Conservation (phyloP, 805 yeast species). For the Candida hispaniensis region DNA sequence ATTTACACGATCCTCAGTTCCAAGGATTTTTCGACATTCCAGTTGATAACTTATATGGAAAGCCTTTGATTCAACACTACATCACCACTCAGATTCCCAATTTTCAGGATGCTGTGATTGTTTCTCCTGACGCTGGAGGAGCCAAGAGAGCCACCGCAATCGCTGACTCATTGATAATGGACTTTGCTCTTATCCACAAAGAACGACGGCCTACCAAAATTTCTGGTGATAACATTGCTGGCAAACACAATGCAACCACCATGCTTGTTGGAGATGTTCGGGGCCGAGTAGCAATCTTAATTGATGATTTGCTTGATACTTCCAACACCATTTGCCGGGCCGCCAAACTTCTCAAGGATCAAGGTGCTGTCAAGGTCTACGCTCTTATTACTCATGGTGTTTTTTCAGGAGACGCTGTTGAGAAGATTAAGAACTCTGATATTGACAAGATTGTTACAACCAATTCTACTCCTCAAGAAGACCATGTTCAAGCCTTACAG, state of each 20-base stretch:
- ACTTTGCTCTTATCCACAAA: slow-evolving; percentile 91
- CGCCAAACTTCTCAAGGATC: slow-evolving; percentile 81
- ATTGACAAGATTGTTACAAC: slow-evolving; percentile 84
- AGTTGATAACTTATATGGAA: slow-evolving; percentile 84
- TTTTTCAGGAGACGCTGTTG: slow-evolving; percentile 83
- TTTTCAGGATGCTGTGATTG: slow-evolving; percentile 75
- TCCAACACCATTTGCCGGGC: slow-evolving; percentile 87
- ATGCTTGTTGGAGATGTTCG: slow-evolving; percentile 95
- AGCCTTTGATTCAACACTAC: slow-evolving; percentile 78
- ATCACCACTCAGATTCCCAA: slow-evolving; percentile 68
- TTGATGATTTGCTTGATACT: slow-evolving; percentile 92
- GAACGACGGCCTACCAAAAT: slow-evolving; percentile 49
- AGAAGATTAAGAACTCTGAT: slow-evolving; percentile 51
- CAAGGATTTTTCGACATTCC: slow-evolving; percentile 97
- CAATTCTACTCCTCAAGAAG: slow-evolving; percentile 79
- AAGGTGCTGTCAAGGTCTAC: slow-evolving; percentile 79
- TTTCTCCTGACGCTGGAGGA: slow-evolving; percentile 98
- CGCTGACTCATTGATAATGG: slow-evolving; percentile 80
- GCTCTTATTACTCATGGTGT: slow-evolving; percentile 90
- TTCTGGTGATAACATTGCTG: slow-evolving; percentile 19
- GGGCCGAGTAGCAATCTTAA: slow-evolving; percentile 73
- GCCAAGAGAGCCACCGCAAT: slow-evolving; percentile 93
- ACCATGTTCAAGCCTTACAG: slow-evolving; percentile 43
- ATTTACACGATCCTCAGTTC: slow-evolving; percentile 93
- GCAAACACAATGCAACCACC: slow-evolving; percentile 54